These are phyloP conservation scores for Diaporthe batatas DNA, from an alignment of 2,329 filamentous ascomycete genomes.

Conservation along the genomic window DNA sequence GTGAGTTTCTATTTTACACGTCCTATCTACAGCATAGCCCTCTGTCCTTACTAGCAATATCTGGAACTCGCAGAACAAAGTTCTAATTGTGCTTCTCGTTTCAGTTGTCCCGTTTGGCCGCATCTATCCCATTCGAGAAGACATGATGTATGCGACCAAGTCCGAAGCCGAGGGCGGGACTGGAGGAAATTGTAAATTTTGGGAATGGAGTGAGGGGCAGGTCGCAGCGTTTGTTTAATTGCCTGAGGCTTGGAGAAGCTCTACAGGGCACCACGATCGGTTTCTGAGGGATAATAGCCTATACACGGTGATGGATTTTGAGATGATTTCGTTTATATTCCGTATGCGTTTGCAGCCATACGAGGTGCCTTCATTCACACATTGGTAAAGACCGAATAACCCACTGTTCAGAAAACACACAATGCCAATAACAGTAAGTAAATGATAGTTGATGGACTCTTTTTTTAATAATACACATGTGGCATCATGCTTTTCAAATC, in stretches of 20 bases:
- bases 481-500: no score
- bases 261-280: not conserved
- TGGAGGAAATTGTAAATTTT: conserved; percentile 54
- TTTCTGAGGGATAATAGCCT: not conserved
- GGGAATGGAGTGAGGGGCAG: conserved; percentile 58
- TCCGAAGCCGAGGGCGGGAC: conserved; percentile 54
- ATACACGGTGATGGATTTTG: not conserved
- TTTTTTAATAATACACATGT: no score
- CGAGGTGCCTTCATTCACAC: no score
- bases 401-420: no score
- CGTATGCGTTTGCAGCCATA: no score
- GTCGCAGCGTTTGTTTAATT: conserved; percentile 46
- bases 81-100: not conserved
- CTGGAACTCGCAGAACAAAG: not conserved
- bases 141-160: conserved; percentile 49
- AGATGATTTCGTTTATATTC: not conserved
- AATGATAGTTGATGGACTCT: no score
- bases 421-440: no score
- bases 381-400: no score
- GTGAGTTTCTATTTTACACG: conserved; percentile 37
- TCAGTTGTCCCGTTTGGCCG: conserved; percentile 56
- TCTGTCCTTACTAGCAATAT: not conserved
- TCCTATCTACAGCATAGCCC: no score
- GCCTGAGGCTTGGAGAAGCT: not conserved
- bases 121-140: conserved; percentile 50